Conservation (phyloP, 202 grass and related monocot species). For the Eragrostis tef region DNA sequence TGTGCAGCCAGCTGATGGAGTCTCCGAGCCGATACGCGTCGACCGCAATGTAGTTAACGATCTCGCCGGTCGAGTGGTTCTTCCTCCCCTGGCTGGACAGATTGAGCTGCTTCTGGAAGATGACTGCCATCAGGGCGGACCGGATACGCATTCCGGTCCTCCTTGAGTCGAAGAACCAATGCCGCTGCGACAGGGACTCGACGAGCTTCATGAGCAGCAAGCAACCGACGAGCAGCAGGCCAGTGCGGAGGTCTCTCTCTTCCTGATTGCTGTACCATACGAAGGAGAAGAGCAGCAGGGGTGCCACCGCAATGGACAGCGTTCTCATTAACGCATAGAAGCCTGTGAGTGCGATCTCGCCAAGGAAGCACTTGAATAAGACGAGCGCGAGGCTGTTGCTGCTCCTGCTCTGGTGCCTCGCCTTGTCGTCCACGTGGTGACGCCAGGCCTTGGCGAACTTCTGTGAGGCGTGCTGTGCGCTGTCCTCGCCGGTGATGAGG, state of each 20-base stretch:
- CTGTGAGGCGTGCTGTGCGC: conserved; percentile 44
- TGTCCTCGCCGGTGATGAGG: conserved; percentile 62
- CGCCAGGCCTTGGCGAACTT: conserved; percentile 63
- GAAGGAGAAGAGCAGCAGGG: conserved; percentile 72
- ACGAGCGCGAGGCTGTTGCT: conserved; percentile 53
- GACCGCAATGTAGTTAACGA: conserved; percentile 84
- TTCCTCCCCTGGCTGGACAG: conserved; percentile 73
- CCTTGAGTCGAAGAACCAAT: conserved; percentile 83
- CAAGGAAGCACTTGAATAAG: conserved; percentile 61
- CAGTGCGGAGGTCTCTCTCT: conserved; percentile 45
- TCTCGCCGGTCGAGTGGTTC: conserved; percentile 75
- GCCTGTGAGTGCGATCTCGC: conserved; percentile 63
- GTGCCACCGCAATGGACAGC: conserved; percentile 47
- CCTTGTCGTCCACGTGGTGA: conserved; percentile 52
- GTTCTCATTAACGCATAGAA: conserved; percentile 72
- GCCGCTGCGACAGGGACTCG: conserved; percentile 83
- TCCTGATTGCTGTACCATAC: conserved; percentile 61
- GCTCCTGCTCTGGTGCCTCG: conserved; percentile 27
- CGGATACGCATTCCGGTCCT: conserved; percentile 77
- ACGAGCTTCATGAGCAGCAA: conserved; percentile 64
- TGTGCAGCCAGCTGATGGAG: conserved; percentile 80
- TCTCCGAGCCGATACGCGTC: conserved; percentile 89
- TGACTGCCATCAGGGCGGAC: conserved; percentile 72
- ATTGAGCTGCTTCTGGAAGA: conserved; percentile 85
- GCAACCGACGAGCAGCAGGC: conserved; percentile 59